A percentile compares a stretch with the other conserved stretches of the same genome.
phyloP scores from a whole-genome alignment of 345 rosid genomes.

The Firmiana major region DNA sequence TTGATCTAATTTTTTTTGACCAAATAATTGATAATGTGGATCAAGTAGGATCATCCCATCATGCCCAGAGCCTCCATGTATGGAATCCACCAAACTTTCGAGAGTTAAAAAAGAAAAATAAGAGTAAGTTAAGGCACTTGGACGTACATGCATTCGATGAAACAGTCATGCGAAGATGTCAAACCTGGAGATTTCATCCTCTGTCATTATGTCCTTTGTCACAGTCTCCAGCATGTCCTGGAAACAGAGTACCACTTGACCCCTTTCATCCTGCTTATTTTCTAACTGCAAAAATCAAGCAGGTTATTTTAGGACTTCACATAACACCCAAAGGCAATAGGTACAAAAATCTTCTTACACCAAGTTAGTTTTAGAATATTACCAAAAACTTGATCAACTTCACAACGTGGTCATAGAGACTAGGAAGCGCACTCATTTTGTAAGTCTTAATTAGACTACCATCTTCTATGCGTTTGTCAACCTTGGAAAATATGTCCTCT shows the following conservation, averaged over 20 bases:
- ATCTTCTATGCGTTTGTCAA: conserved; percentile 42
- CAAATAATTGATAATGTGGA: conserved; percentile 67
- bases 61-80: conserved; percentile 64
- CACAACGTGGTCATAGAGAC: conserved; percentile 78
- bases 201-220: conserved; percentile 84
- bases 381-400: conserved; percentile 85
- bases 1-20: conserved; percentile 32
- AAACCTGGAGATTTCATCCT: conserved; percentile 68
- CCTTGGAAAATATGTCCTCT: conserved; percentile 51
- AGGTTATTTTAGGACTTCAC: conserved; percentile 14
- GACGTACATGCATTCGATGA: not conserved
- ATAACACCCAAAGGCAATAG: not conserved
- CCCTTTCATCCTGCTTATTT: conserved; percentile 71
- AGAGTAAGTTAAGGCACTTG: conserved; percentile 12
- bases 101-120: not conserved
- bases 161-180: conserved; percentile 17
- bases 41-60: conserved; percentile 62
- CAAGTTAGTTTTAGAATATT: conserved; percentile 20
- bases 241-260: conserved; percentile 87
- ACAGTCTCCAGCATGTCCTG: conserved; percentile 99
- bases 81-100: conserved; percentile 65
- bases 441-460: conserved; percentile 49
- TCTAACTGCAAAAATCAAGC: conserved; percentile 45
- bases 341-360: not conserved
- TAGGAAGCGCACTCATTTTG: conserved; percentile 90